Base-by-base conservation (phyloP, 2,329 filamentous ascomycete species). In the Podosphaera aphanis region DNA sequence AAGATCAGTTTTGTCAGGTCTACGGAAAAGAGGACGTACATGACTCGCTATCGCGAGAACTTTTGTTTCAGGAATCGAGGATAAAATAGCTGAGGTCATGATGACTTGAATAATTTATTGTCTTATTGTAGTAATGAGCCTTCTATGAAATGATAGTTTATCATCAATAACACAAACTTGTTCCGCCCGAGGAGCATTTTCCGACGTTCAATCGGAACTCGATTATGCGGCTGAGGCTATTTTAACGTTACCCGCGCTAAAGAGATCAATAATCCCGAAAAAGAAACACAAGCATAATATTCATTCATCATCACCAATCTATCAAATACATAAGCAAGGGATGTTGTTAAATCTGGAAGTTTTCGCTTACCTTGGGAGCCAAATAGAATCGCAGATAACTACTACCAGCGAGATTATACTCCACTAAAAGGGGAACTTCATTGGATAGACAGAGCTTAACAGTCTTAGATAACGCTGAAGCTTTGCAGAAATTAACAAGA, bases 401-500 rank as follows among this genome's bases (percentile, higher is more conserved):
- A 67, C 76, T 84, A 53, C 82, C 80, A 46, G 71, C 70, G 50
- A 94, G 66, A 46, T 67, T 69, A 64, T 95, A 98, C 69, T 98
- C 90, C 39, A 98, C 90, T 56, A 95, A 70, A 53, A 98, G 76
- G 23, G 90, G 90, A 44, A 98, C 88, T 66, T 98, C 90, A 64
- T 85, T 86, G 45, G 88, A 95, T 55, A 98, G 73, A 66, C 82
- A 93, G 56, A 98, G 78, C 67, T 82, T 90, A 64, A 98, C 92
- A 53, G 73, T 71, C 55, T 64, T 68, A 35, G 86, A 88, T 50
- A 98, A 70, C 45, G 76, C 78, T 51, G 84, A 81, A 29, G 92
- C 92, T 70, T 98, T 98, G 81, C 90, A 95, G 70, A 98, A 98
- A 74, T 95, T 95, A 71, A 93, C 83, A 2, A 98, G 79, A 67